Evolutionary conservation across 345 rosid genomes (phyloP).

Genomic region (Salix caprea): DNA sequence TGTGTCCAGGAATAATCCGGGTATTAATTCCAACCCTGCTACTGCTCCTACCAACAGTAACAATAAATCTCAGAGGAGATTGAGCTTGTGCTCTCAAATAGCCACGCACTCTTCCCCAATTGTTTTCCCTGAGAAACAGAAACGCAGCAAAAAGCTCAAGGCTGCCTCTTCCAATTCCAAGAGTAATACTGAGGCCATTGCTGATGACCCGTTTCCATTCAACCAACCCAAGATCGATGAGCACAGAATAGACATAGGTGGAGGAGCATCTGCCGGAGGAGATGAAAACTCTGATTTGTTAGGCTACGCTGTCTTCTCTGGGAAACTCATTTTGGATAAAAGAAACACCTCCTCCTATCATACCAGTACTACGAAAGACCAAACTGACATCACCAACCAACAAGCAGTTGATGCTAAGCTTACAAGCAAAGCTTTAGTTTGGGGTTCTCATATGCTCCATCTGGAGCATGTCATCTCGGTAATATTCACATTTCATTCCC

Average conservation of each 20-base stretch:
- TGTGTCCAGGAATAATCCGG: conserved; percentile 10
- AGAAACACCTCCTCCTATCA: conserved; percentile 37
- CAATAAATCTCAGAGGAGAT: conserved; percentile 37
- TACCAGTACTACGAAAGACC: conserved; percentile 30
- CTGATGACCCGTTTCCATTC: conserved; percentile 38
- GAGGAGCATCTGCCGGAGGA: conserved; percentile 44
- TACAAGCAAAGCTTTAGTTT: conserved; percentile 76
- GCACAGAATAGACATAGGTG: conserved; percentile 56
- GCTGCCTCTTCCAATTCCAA: conserved; percentile 48
- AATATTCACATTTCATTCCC: conserved; percentile 2
- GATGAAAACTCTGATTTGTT: conserved; percentile 90
- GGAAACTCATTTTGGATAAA: conserved; percentile 73
- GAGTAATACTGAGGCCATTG: conserved; percentile 16
- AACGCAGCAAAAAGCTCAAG: conserved; percentile 68
- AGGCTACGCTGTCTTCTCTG: conserved; percentile 65
- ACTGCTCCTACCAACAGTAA: neutral
- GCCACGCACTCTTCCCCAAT: conserved; percentile 72
- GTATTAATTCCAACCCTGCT: neutral
- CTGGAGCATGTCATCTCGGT: conserved; percentile 82
- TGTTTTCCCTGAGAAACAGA: conserved; percentile 86
- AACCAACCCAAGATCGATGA: conserved; percentile 51
- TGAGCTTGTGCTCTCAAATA: conserved; percentile 75
- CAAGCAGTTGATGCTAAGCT: conserved; percentile 68
- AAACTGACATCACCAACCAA: conserved; percentile 38
- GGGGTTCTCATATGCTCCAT: conserved; percentile 70